Evolutionary conservation across 2,329 filamentous ascomycete species (phyloP), one percentile per base, ranked within the genome.

Genomic region (Coniochaeta ligniaria): DNA sequence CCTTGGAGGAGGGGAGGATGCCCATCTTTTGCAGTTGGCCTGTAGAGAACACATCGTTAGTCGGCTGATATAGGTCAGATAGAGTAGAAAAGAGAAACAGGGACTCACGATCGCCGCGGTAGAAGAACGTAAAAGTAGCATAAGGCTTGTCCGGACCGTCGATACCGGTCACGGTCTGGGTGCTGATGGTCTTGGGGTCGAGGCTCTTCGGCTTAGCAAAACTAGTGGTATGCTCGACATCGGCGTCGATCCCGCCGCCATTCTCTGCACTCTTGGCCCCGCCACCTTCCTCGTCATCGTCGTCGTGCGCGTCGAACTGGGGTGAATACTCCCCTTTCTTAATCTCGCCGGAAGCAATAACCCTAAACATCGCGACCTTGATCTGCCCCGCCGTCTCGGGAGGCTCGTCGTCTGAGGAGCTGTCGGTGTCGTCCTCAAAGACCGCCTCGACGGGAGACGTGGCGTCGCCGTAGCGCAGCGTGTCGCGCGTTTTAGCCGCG

Each of bases 301-400:
- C 94, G 69, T 98, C 95, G 68, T 98, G 92, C 2, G 94, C 94
- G 72, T 96, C 93, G 65, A 98, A 98, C 70, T 98, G 95, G 14
- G 95, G 95, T 1, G 93, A 96, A 74, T 98, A 99, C 75, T 99
- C 95, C 64, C 95, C 95, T 71, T 93, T 91, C 77, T 97, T 98
- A 71, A 99, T 96, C 74, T 98, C 95, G 16, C 95, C 95, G 7
- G 92, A 96, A 1, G 95, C 95, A 54, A 98, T 80, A 9, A 99
- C 95, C 31, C 95, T 87, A 75, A 97, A 98, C 78, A 99, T 87
- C 64, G 94, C 92, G 20, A 99, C 92, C 76, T 98, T 98, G 78
- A 99, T 99, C 76, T 99, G 95, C 11, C 95, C 95, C 6, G 95
- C 90, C 12, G 95, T 92, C 79, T 98, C 95, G 14, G 94, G 92